These are phyloP conservation scores for Fusarium burgessii DNA, from an alignment of 2,329 filamentous ascomycete genomes.

Conservation along the genomic window DNA sequence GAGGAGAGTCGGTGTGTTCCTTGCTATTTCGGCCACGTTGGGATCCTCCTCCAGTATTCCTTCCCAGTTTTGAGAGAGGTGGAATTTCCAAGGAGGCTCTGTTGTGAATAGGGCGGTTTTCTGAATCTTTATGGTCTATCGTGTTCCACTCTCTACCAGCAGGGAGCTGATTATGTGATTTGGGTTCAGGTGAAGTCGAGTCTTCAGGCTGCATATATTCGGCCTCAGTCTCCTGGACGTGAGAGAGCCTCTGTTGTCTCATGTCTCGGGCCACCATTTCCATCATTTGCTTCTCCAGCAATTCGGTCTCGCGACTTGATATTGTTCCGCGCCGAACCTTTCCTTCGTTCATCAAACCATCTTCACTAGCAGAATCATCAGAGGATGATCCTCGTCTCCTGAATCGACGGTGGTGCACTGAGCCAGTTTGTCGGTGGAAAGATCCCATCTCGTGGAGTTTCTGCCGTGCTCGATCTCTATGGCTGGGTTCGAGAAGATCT, in stretches of 20 bases:
- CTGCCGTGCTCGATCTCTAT: constrained; percentile 69
- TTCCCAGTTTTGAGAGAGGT: constrained; percentile 47
- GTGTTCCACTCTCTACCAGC: constrained; percentile 54
- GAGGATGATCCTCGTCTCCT: constrained; percentile 66
- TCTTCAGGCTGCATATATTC: constrained; percentile 51
- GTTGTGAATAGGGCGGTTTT: constrained; percentile 48
- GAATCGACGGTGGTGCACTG: constrained; percentile 63
- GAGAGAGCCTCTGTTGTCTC: constrained; percentile 52
- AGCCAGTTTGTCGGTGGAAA: constrained; percentile 65
- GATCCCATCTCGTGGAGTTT: constrained; percentile 68
- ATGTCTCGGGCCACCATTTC: constrained; percentile 70
- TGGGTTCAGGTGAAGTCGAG: constrained; percentile 51
- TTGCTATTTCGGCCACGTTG: constrained; percentile 54
- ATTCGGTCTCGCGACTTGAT: constrained; percentile 61
- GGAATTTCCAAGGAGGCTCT: constrained; percentile 40
- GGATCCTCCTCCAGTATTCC: constrained; percentile 64
- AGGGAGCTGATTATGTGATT: constrained; percentile 42
- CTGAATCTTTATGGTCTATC: constrained; percentile 56
- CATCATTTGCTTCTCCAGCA: constrained; percentile 72
- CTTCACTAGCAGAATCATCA: constrained; percentile 69
- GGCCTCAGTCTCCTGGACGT: constrained; percentile 50
- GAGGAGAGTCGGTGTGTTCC: constrained; percentile 59
- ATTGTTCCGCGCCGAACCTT: constrained; percentile 59
- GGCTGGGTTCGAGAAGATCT: constrained; percentile 62
- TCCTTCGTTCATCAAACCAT: constrained; percentile 53